phyloP scores from a whole-genome alignment of 2,329 filamentous ascomycete species.

The Gnomoniopsis smithogilvyi region DNA sequence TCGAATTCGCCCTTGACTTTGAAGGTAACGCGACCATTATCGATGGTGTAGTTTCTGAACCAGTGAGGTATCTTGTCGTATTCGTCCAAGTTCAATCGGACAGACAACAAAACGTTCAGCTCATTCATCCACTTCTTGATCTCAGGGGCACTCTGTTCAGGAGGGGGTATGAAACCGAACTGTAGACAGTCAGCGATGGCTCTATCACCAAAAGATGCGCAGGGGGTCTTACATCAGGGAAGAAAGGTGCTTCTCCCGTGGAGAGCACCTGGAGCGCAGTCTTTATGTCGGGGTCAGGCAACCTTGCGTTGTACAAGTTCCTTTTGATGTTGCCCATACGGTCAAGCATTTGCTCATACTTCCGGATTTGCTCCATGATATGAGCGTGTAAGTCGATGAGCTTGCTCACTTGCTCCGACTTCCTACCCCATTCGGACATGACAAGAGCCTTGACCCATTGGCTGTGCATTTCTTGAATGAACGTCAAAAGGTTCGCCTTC shows the following conservation, averaged over 20 bases:
- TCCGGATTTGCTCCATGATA: conserved; percentile 59
- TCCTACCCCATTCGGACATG: conserved; percentile 84
- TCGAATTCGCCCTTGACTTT: conserved; percentile 82
- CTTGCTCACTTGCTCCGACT: conserved; percentile 74
- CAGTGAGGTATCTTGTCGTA: conserved; percentile 70
- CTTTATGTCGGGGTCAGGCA: conserved; percentile 86
- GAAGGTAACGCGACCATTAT: conserved; percentile 88
- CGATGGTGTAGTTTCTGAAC: conserved; percentile 74
- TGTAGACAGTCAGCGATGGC: conserved; percentile 31
- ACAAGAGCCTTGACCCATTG: conserved; percentile 94
- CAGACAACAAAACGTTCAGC: conserved; percentile 77
- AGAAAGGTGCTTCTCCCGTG: conserved; percentile 71
- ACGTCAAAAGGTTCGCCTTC: conserved; percentile 72
- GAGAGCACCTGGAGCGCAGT: conserved; percentile 84
- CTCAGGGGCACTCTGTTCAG: conserved; percentile 66
- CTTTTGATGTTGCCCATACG: conserved; percentile 70
- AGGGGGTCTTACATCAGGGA: conserved; percentile 64
- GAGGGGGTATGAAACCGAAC: conserved; percentile 74
- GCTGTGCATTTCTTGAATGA: conserved; percentile 74
- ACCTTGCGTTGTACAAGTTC: conserved; percentile 66
- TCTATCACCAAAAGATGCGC: conserved; percentile 29
- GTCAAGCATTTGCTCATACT: conserved; percentile 59
- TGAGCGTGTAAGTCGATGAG: conserved; percentile 84
- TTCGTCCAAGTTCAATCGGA: conserved; percentile 83
- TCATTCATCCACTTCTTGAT: conserved; percentile 73